Evolutionary conservation across 768 basidiomycete species (phyloP).

Genomic region (Lactifluus subvellereus): DNA sequence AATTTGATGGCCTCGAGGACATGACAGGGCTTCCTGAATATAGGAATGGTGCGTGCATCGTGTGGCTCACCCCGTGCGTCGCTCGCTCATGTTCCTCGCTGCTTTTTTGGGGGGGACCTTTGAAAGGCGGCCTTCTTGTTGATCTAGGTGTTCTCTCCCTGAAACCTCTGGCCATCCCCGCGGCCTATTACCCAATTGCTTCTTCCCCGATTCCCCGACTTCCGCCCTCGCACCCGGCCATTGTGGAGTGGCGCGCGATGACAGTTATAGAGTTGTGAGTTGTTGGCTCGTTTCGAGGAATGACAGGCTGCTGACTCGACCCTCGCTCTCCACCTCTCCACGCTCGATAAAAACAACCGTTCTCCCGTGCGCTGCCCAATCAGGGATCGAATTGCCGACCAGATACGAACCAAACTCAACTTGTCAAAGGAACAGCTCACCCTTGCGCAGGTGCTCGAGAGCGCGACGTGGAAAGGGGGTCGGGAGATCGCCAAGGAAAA

Average conservation of each 20-base stretch:
- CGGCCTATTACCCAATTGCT: constrained; percentile 39
- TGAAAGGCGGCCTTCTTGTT: constrained; percentile 74
- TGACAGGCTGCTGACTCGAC: not conserved
- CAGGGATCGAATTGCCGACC: constrained; percentile 75
- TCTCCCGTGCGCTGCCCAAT: not conserved
- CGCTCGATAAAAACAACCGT: not conserved
- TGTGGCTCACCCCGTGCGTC: constrained; percentile 11
- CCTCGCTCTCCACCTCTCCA: not conserved
- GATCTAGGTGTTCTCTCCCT: constrained; percentile 78
- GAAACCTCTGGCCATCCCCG: constrained; percentile 47
- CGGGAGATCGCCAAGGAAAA: constrained; percentile 82
- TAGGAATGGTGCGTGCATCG: constrained; percentile 62
- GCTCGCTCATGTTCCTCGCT: constrained; percentile 7
- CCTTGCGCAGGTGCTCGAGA: constrained; percentile 86
- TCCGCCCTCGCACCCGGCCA: constrained; percentile 75
- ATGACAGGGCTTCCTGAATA: constrained; percentile 96
- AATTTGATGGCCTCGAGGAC: constrained; percentile 72
- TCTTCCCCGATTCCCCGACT: constrained; percentile 55
- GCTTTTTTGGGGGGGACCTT: not conserved
- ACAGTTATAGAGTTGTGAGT: constrained; percentile 87
- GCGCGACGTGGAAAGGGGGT: constrained; percentile 96
- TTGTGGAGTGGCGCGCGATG: constrained; percentile 95
- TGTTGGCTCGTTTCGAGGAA: not conserved
- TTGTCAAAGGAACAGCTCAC: constrained; percentile 50
- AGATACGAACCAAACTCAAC: constrained; percentile 55